These are phyloP conservation scores for Rhodamnia argentea DNA, from an alignment of 345 rosid genomes.

Conservation along the genomic window DNA sequence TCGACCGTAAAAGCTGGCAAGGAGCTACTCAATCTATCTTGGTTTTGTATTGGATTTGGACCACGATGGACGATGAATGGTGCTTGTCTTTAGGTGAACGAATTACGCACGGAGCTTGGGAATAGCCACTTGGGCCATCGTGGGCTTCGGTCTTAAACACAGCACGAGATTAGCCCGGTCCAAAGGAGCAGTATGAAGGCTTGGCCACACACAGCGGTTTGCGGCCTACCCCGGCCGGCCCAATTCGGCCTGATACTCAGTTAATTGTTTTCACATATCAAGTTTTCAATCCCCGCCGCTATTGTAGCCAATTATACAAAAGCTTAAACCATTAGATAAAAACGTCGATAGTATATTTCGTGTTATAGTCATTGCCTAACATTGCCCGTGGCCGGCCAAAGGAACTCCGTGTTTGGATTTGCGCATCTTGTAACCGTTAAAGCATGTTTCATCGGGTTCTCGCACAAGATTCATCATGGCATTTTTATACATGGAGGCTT, in stretches of 20 bases:
- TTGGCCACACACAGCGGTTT: background rate
- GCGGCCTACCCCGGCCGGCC: background rate
- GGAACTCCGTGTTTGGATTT: background rate
- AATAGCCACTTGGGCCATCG: background rate
- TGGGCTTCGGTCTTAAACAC: background rate
- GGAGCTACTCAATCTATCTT: background rate
- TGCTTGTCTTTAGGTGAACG: background rate
- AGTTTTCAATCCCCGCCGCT: background rate
- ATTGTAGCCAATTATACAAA: background rate
- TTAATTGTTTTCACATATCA: background rate
- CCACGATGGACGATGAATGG: background rate
- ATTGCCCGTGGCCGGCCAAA: background rate
- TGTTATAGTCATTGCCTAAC: background rate
- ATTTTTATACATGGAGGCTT: too few relatives aligned
- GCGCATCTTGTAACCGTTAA: background rate
- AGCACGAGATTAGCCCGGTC: background rate
- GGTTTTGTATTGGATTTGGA: background rate
- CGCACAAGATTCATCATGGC: too few relatives aligned
- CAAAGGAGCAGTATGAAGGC: background rate
- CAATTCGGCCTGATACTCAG: background rate
- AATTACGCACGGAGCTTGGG: background rate
- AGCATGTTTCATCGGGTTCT: too few relatives aligned
- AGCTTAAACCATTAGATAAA: background rate
- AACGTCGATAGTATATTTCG: background rate
- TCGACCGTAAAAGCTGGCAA: background rate